Percentiles rank a stretch among this genome's conserved stretches.
phyloP scores from a whole-genome alignment of 352 stramenopile genomes.

The Globisporangium emineosum region DNA sequence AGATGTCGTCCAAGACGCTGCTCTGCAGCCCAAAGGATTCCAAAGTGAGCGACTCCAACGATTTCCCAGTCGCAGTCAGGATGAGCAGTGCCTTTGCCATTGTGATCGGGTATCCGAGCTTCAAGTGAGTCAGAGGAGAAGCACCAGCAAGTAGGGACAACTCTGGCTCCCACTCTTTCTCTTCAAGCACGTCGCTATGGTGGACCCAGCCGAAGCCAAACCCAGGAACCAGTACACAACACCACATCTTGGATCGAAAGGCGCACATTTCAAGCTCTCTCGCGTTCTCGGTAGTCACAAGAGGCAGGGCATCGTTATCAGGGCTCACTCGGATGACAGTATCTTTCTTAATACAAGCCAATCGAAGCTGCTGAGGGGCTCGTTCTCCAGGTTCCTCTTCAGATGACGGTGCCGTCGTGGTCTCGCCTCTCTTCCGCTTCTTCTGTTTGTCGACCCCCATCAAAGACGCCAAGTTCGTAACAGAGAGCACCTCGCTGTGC shows the following conservation, averaged over 20 bases:
- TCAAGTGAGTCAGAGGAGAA: not conserved
- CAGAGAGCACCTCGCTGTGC: not conserved
- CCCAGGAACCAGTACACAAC: constrained; percentile 7
- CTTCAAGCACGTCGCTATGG: not conserved
- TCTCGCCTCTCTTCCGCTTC: constrained; percentile 6
- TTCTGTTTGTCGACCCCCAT: constrained; percentile 1
- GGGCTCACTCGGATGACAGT: not conserved
- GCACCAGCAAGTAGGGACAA: not conserved
- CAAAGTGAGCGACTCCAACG: constrained; percentile 6
- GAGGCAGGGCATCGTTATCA: not conserved
- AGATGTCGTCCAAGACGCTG: constrained; percentile 4
- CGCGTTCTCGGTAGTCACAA: not conserved
- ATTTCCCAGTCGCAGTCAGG: not conserved
- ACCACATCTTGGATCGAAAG: not conserved
- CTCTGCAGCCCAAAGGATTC: not conserved
- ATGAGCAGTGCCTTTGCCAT: not conserved
- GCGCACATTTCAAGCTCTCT: constrained; percentile 1
- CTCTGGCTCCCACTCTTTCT: not conserved
- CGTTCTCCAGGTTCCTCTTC: not conserved
- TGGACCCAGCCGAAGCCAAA: constrained; percentile 13
- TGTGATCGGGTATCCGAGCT: constrained; percentile 9
- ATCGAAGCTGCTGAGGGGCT: not conserved
- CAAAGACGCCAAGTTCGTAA: not conserved
- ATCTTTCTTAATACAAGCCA: not conserved
- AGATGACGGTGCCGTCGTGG: not conserved